Base-by-base conservation (phyloP, 495 filamentous ascomycete genomes). In the Penicillium taxi region DNA sequence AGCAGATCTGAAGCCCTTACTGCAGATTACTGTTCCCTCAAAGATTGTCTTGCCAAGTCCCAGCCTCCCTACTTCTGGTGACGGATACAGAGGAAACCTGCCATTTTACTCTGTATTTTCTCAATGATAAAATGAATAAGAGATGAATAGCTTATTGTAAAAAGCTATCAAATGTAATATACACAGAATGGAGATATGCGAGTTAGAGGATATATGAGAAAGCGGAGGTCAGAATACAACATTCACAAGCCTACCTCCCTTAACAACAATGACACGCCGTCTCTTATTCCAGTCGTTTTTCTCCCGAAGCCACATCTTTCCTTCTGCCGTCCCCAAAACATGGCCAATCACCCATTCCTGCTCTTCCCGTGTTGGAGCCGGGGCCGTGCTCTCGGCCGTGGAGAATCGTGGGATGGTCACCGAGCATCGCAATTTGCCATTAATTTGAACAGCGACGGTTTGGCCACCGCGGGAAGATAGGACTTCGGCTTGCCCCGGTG, bases 401-500 rank as follows among this genome's bases (percentile, higher is more conserved):
- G 52, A 36, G 38, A 52, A 53, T 9, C 45, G 58, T 5, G 56
- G 58, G 21, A 87, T 78, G 7, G 82, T 69, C 12, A 80, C 66
- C 8, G 69, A 74, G 41, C 81, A 80, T 32, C 73, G 73, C 44
- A 82, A 42, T 55, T 80, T 86, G 5, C 86, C 86, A 48, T 91
- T 84, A 14, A 93, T 68, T 45, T 84, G 79, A 12, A 94, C 77
- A 11, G 77, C 80, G 39, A 80, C 80, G 0, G 55, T 58, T 26
- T 67, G 66, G 1, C 61, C 61, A 14, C 57, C 52, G 22, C 61
- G 58, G 13, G 58, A 47, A 9, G 57, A 59, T 29, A 74, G 45
- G 3, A 64, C 66, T 3, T 72, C 72, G 26, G 75, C 75, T 17
- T 70, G 55, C n/a, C 59, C 44, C 2, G 50, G 27, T 4, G 50